Conservation (phyloP, 2,329 filamentous ascomycete species). For the Claviceps spartinae region DNA sequence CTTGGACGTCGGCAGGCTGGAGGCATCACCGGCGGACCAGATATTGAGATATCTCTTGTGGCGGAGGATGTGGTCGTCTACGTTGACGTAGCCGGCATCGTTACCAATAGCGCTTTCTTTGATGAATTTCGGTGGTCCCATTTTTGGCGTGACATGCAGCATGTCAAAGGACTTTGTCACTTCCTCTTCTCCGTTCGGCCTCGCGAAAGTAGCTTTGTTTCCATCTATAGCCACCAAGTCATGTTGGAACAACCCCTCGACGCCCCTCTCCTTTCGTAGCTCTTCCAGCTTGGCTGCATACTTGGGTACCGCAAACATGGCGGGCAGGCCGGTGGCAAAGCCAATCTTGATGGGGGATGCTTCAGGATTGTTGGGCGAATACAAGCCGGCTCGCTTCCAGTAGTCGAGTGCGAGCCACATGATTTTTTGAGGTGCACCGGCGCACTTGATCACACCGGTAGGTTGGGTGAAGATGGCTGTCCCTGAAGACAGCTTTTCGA, state of each 20-base stretch:
- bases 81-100: conserved; percentile 43
- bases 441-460: conserved; percentile 44
- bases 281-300: conserved; percentile 40
- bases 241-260: conserved; percentile 45
- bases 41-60: conserved; percentile 42
- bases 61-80: conserved; percentile 36
- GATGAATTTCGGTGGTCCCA: conserved; percentile 41
- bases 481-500: conserved; percentile 34
- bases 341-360: conserved; percentile 34
- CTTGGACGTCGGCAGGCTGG: conserved; percentile 45
- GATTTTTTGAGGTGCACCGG: conserved; percentile 46
- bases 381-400: conserved; percentile 41
- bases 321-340: conserved; percentile 41
- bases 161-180: conserved; percentile 38
- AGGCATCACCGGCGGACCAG: conserved; percentile 46
- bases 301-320: conserved; percentile 49
- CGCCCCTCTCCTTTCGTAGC: conserved; percentile 37
- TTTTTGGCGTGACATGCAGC: conserved; percentile 44
- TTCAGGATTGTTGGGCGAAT: conserved; percentile 19
- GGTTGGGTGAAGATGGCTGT: conserved; percentile 47
- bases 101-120: conserved; percentile 40
- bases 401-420: conserved; percentile 49
- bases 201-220: conserved; percentile 36
- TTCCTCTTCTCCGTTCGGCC: conserved; percentile 26
- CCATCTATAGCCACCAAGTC: conserved; percentile 40